Evolutionary conservation across 176 grass and related monocot genomes (phyloP), one percentile per base, ranked within the genome.

Genomic region (Cenchrus americanus): DNA sequence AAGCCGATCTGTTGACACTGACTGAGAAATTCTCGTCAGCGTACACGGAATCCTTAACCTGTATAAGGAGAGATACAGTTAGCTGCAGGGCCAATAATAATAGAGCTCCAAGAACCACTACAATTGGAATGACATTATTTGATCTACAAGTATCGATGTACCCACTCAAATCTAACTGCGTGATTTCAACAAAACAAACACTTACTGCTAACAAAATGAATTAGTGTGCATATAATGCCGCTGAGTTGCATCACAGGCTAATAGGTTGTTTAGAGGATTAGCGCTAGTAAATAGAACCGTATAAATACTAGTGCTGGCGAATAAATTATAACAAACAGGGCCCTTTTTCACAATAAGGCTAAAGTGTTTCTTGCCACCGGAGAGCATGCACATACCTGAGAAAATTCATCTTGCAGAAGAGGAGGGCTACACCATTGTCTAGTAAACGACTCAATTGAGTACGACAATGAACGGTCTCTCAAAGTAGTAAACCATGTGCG

Each of bases 381-480:
- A 48, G 51, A 58, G 5, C 13, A 84, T 46, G 32, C 3, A 51
- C 54, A 65, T 93, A 98, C 96, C 92, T 95, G 92, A 82, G 87
- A 95, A 81, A 95, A 90, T 82, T 98, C 96, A 5, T 98, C 91
- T 53, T 84, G 88, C 19, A 98, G 59, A 80, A 98, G 88, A 80
- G 86, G 93, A 77, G 92, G 96, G 85, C 96, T 98, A 79, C 92
- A 98, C 92, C 96, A 98, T 71, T 75, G 55, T 91, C 89, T 98
- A 42, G 96, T 98, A 82, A 95, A 98, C 44, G 89, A 87, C 82
- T 95, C 96, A 0, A 81, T 58, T 26, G 79, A 57, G 51, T 27
- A 58, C 26, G 79, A 81, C n/a, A 81, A 58, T 58, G 79, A 69
- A 44, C 64, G 65, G n/a, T 69, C 79, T 43, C 93, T 90, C 83